phyloP scores from a whole-genome alignment of 495 filamentous ascomycete genomes.

The Penicillium longicatenatum region DNA sequence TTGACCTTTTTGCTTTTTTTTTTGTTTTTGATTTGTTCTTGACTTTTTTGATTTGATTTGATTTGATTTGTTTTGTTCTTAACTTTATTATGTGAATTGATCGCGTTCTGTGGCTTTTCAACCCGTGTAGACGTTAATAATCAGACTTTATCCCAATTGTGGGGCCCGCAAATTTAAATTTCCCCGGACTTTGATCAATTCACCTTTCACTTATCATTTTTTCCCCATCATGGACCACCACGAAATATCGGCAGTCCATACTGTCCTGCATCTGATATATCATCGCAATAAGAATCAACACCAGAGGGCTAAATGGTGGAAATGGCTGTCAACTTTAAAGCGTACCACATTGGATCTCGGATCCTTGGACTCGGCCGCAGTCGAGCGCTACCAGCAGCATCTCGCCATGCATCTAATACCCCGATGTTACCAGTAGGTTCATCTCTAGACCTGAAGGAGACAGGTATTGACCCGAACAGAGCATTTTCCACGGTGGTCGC shows the following conservation, averaged over 20 bases:
- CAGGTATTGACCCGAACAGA: conserved; percentile 29
- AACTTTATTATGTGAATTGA: no score
- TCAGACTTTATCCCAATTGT: no score
- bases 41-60: no score
- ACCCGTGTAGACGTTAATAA: no score
- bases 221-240: conserved; percentile 31
- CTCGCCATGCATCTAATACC: conserved; percentile 41
- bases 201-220: neutral
- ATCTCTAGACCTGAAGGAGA: neutral
- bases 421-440: conserved; percentile 43
- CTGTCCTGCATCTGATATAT: conserved; percentile 61
- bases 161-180: no score
- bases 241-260: conserved; percentile 34
- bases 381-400: conserved; percentile 23
- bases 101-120: no score
- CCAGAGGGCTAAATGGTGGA: conserved; percentile 71
- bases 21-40: no score
- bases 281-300: conserved; percentile 88
- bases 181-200: neutral
- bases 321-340: conserved; percentile 64
- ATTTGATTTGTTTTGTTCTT: no score
- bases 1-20: no score
- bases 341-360: conserved; percentile 58
- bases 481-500: conserved; percentile 71
- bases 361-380: conserved; percentile 28